Evolutionary conservation across 192 early-diverging fungal species (phyloP), one percentile per base, ranked within the genome.

Genomic region (Coemansia sp.): DNA sequence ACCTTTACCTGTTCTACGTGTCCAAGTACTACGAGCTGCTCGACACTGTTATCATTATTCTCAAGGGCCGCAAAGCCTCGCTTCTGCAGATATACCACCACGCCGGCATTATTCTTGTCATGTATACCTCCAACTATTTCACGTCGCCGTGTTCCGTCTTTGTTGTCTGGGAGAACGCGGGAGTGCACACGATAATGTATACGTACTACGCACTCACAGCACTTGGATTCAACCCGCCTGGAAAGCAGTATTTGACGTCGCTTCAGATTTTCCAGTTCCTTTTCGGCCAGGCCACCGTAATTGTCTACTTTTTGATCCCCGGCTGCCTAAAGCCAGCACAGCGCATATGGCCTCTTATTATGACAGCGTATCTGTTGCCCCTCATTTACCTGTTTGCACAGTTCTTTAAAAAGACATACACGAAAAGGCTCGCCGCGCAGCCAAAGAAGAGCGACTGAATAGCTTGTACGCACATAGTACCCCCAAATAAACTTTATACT

Each of bases 181-280:
- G 92, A 69, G 90, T 94, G 35, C 92, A 94, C 83, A 89, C 92
- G 34, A 68, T 95, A 60, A 95, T 95, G 93, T 95, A 95, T 79
- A 72, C 78, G 58, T 93, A 93, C 84, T 95, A 93, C 66, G 87
- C 89, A 21, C 72, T 86, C 53, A 92, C 91, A 11, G 88, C 84
- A 34, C 60, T 92, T 48, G 90, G 91, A 39, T 64, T 91, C 51
- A 86, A 86, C 73, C 89, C 89, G 14, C 92, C 91, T 24, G 89
- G 90, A 62, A 95, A 95, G 76, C 80, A 89, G 73, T 92, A 91
- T 67, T 71, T 95, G 59, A 95, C 93, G 20, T 76, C 81, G 63
- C 88, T 92, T 82, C 93, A 95, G 78, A 95, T 95, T 64, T 83
- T 85, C 56, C 93, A 95, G 83, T 95, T 95, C 83, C 63, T 93